Evolutionary conservation across 805 yeast species (phyloP).

Genomic region (Yamadazyma akitaensis): DNA sequence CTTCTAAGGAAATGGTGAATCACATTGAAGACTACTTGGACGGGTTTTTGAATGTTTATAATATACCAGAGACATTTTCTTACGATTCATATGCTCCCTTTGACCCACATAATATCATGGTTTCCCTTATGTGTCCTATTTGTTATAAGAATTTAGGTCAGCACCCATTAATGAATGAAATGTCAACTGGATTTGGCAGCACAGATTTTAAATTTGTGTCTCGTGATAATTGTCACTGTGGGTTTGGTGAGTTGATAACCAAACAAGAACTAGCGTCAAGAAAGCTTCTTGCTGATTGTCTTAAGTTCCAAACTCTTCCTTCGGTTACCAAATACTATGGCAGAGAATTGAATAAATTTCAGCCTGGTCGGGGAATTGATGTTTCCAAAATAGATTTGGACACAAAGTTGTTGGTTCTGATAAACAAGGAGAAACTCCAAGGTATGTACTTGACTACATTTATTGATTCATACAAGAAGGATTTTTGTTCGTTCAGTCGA

Average conservation of each 20-base stretch:
- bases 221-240: slow-evolving; percentile 12
- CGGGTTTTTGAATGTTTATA: neutral
- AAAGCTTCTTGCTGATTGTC: slow-evolving; percentile 10
- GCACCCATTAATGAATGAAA: neutral
- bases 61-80: slow-evolving; percentile 2
- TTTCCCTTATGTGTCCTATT: slow-evolving; percentile 14
- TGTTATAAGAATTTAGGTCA: slow-evolving; percentile 7
- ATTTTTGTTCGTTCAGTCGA: neutral
- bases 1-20: neutral
- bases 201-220: slow-evolving; percentile 1
- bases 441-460: neutral
- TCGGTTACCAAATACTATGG: slow-evolving; percentile 1
- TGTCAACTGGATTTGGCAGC: slow-evolving; percentile 11
- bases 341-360: neutral
- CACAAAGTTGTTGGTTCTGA: neutral
- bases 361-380: neutral
- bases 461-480: neutral
- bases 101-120: slow-evolving; percentile 1
- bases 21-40: neutral
- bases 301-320: neutral
- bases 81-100: slow-evolving; percentile 6
- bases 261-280: slow-evolving; percentile 21
- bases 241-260: slow-evolving; percentile 9
- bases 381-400: neutral
- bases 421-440: neutral